Evolutionary conservation across 352 stramenopile species (phyloP), one percentile per base, ranked within the genome.

Genomic region (Pythium aristosporum): DNA sequence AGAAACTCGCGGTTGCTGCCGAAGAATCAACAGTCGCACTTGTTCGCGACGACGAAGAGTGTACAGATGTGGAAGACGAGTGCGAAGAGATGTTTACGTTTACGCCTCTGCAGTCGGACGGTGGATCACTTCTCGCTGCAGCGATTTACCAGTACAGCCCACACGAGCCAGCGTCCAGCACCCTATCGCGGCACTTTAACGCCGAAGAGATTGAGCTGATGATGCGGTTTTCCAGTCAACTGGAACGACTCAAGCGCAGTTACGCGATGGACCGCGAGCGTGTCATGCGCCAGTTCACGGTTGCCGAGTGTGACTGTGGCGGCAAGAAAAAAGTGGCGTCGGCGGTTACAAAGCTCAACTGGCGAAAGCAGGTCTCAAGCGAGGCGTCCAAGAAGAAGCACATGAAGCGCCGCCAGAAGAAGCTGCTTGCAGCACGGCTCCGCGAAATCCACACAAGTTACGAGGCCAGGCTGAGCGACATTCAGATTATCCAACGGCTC

Each of bases 381-480:
- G 71, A 87, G 44, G 89, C 81, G 34, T 65, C 71, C 48, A 84
- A 84, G 60, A 75, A 74, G 62, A 89, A 91, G 55, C 79, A 93
- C 47, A 72, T 92, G 49, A 88, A 89, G 55, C 79, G 81, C 39
- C 81, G 82, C 1, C 74, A 88, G 32, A 91, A 89, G 59, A 88
- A 89, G 55, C 79, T 82, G 43, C 69, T 91, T 21, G 75, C 68
- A 23, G 64, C 67, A 15, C 81, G 85, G 30, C 30, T 71, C 16
- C 47, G 56, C 16, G 64, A 71, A 15, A 43, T 71, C 3, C 25
- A 59, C 1, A 36, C 25, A 6, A 57, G 23, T 7, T 71, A 63
- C 21, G 51, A 54, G 7, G 58, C 25, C 36, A 71, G 63, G 46
- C 28, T 71, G 0, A 49, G n/a, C 21, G 64, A 71, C 39, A 57